Evolutionary conservation across 1,284 basidiomycete genomes (phyloP), one percentile per base, ranked within the genome.

Genomic region (Ustilago lituana): DNA sequence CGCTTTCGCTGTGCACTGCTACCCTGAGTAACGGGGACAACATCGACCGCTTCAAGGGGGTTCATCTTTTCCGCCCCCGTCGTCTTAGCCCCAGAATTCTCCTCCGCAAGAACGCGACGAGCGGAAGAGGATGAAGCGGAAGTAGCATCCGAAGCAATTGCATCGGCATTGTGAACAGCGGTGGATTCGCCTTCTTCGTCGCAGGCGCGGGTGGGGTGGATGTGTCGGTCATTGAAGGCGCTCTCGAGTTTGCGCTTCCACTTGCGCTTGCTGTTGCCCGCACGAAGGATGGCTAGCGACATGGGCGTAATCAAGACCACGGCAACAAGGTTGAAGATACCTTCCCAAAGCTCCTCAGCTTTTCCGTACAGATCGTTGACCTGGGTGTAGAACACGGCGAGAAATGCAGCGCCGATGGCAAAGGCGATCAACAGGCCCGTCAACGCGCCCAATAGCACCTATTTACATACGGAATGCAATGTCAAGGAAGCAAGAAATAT

Each of bases 311-410:
- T 80, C 29, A 81, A 73, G 6, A 74, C 11, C 8, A 79, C 76
- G 24, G 79, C 79, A 37, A 81, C 52, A 17, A 81, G 71, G 59
- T 74, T 76, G 52, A 81, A 78, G 52, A 79, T 78, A 20, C 78
- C 77, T 48, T 80, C 79, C 79, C 79, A 80, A 1, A 79, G 76
- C 51, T 80, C 79, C 37, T 80, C 79, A 0, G 82, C 75, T 57
- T 82, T 73, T 33, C 82, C 83, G 84, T 86, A 87, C 2, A 87
- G 80, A 68, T 87, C 84, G 51, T 80, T 83, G 33, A 86, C 80
- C 51, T 85, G 85, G 55, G 78, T 78, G 61, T 81, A 81, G 58
- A 81, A 81, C 26, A 81, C 64, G 27, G 76, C 78, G 6, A 81
- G 59, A 56, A 80, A 81, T 10, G 72, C 74, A 19, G 78, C 76